Evolutionary conservation across 345 rosid species (phyloP), one percentile per base, ranked within the genome.

Genomic region (Salix suchowensis): DNA sequence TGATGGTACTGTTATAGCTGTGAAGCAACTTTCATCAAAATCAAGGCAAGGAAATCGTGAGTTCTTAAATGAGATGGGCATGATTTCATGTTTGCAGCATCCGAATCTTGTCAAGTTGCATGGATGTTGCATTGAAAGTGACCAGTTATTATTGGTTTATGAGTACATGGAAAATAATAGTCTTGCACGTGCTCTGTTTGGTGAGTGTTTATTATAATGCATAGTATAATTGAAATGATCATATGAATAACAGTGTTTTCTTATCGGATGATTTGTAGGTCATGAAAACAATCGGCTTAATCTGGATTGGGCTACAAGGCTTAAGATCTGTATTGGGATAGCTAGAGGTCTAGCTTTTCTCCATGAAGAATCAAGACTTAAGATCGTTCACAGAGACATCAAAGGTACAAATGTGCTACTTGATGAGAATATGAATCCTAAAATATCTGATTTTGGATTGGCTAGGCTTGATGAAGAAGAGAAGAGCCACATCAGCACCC

Each of bases 21-120:
- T 88, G 65, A 89, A 89, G 74, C 81, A 81, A 54, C 86, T 89
- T 54, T 87, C 92, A 1, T 58, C 89, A 8, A 82, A 79, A 82
- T 88, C 91, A 68, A 88, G 77, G 64, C 92, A 89, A 82, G 92
- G 91, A 65, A 89, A 89, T 39, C 80, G 89, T 4, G 89, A 89
- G 70, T 89, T 88, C 34, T 75, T 88, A 28, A 89, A 85, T 37
- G 90, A 89, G 84, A 89, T 88, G 23, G 90, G 79, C 74, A 87
- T 87, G 89, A 85, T 89, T 58, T 88, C 93, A 2, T 88, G 89
- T 79, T 79, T 89, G 30, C 86, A 87, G 62, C 91, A 89, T 76
- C 87, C 88, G 3, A 88, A 88, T 83, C 87, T 89, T 62, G 89
- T 88, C 58, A 87, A 85, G 76, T 71, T 89, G 60, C 84, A 85